A percentile compares a stretch with the other conserved stretches of the same genome.
Evolutionary conservation across 148 eudicot species (phyloP).

Genomic region (Chenopodium formosanum): DNA sequence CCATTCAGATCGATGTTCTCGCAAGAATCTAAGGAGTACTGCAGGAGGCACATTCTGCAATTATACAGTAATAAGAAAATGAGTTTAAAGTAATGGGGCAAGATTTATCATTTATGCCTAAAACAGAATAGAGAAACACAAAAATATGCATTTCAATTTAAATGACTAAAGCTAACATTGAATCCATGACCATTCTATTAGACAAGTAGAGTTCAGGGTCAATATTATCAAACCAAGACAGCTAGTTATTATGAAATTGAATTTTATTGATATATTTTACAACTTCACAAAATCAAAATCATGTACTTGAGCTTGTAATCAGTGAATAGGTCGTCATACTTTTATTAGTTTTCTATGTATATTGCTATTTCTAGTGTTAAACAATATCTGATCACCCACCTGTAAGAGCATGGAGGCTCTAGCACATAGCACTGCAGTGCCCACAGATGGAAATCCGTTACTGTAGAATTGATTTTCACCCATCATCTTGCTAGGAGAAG

Average conservation of each 20-base stretch:
- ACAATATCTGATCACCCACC: constrained; percentile 33
- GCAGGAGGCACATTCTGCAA: constrained; percentile 83
- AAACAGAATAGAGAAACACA: background rate
- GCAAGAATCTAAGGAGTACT: constrained; percentile 60
- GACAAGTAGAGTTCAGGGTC: background rate
- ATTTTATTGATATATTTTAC: too few relatives aligned
- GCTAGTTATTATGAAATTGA: too few relatives aligned
- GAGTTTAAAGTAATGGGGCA: background rate
- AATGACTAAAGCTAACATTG: background rate
- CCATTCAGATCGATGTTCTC: constrained; percentile 96
- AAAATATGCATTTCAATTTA: background rate
- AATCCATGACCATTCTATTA: background rate
- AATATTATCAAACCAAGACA: background rate
- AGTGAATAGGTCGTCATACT: background rate
- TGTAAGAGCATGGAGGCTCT: constrained; percentile 95
- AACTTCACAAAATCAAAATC: too few relatives aligned
- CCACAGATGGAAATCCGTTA: constrained; percentile 57
- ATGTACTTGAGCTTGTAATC: background rate
- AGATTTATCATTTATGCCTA: background rate
- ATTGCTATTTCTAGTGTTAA: background rate
- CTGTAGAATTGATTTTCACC: constrained; percentile 48
- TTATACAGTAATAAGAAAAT: background rate
- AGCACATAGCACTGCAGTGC: constrained; percentile 69
- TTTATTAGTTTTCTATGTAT: background rate
- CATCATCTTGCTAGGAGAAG: constrained; percentile 71